Percentiles rank a stretch among this genome's conserved stretches.
These are phyloP conservation scores for Larix kaempferi DNA, from an alignment of 75 land plant species.

Conservation along the genomic window DNA sequence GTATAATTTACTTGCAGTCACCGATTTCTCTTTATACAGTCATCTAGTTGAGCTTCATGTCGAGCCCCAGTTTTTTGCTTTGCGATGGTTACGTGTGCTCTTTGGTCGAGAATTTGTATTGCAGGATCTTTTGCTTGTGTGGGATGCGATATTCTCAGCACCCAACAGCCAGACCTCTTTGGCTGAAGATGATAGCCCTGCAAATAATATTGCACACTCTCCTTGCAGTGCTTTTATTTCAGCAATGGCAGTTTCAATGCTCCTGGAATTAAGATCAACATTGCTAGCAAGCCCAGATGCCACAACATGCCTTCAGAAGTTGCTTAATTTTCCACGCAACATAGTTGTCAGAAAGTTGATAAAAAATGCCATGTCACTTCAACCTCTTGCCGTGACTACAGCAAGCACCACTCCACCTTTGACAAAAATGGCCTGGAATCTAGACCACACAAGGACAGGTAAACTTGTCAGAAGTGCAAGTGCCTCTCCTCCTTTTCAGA, in stretches of 20 bases:
- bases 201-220: slow-evolving; percentile 27
- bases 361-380: slow-evolving; percentile 68
- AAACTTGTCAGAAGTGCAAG: slow-evolving; percentile 13
- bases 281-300: slow-evolving; percentile 83
- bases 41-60: slow-evolving; percentile 89
- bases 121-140: slow-evolving; percentile 59
- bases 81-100: slow-evolving; percentile 85
- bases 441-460: neutral
- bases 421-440: slow-evolving; percentile 4
- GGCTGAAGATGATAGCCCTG: slow-evolving; percentile 13
- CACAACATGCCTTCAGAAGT: slow-evolving; percentile 70
- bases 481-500: neutral
- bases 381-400: slow-evolving; percentile 33
- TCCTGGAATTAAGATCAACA: slow-evolving; percentile 67
- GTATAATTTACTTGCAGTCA: slow-evolving; percentile 68
- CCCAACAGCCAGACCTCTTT: slow-evolving; percentile 23
- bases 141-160: slow-evolving; percentile 88
- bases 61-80: slow-evolving; percentile 90
- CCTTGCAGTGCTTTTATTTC: slow-evolving; percentile 64
- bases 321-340: slow-evolving; percentile 67
- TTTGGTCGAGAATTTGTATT: slow-evolving; percentile 86
- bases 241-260: slow-evolving; percentile 78
- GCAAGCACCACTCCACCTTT: slow-evolving; percentile 9
- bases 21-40: slow-evolving; percentile 63
- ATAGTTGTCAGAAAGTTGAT: slow-evolving; percentile 53